Evolutionary conservation across 441 rosid species (phyloP), one percentile per base, ranked within the genome.

Genomic region (Adansonia madagascariensis): DNA sequence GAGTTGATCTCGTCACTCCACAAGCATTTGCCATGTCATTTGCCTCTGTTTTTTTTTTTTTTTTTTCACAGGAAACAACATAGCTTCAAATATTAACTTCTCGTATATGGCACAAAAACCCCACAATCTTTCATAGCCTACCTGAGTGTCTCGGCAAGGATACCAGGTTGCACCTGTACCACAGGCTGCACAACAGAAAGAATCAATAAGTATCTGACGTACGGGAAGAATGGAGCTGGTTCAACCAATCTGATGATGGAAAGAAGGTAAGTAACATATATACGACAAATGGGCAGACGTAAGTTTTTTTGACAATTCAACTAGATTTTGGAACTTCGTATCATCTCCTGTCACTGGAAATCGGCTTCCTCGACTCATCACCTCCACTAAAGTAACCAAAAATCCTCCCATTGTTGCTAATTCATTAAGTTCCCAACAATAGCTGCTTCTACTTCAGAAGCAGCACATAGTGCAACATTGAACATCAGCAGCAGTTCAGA

Each of bases 321-420:
- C 91, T 17, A 81, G 85, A 76, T 83, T 82, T 47, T 86, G 85
- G 55, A 86, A 81, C 80, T 88, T 86, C 73, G 86, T 78, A 60
- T 79, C 91, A 17, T 73, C 80, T 22, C 80, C 80, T 10, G 63
- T 41, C 53, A 17, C 24, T 18, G 87, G 87, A 75, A 76, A 82
- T 79, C 84, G 92, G 92, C 84, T 87, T 59, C 66, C 89, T 44
- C 75, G 67, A 56, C 6, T 86, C 55, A 49, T 59, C 44, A 75
- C 76, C 22, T 49, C 79, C 6, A 12, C 83, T 60, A 60, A 84
- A 44, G 17, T 75, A 7, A 49, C 77, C 31, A 73, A 74, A 73
- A 81, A 81, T 68, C 62, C 75, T 61, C 79, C 82, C 7, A 8
- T 71, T 44, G 78, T 71, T 73, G n/a, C 76, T 47, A 79, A 18